phyloP scores from a whole-genome alignment of 768 basidiomycete species.

The Tulasnella sp. region DNA sequence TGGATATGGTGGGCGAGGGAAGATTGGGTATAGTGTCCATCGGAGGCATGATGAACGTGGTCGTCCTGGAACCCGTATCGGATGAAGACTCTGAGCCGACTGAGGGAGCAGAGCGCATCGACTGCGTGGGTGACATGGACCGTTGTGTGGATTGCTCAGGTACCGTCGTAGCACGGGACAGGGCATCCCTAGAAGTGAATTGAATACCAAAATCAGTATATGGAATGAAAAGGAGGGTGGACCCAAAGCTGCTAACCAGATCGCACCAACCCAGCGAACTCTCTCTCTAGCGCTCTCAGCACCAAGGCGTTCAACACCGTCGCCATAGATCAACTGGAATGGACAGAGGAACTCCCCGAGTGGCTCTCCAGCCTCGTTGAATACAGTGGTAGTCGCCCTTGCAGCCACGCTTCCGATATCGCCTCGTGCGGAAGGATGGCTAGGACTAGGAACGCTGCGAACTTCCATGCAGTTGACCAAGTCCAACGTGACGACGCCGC shows the following conservation, averaged over 20 bases:
- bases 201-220: background rate
- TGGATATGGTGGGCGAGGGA: constrained; percentile 8
- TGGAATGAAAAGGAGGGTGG: background rate
- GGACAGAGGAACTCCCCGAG: constrained; percentile 71
- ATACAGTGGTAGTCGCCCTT: constrained; percentile 34
- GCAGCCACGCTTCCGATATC: constrained; percentile 85
- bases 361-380: constrained; percentile 28
- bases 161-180: constrained; percentile 42
- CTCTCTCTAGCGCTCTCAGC: constrained; percentile 81
- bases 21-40: background rate
- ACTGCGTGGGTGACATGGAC: constrained; percentile 31
- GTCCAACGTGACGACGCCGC: constrained; percentile 79
- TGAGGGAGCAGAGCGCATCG: constrained; percentile 40
- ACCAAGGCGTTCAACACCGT: constrained; percentile 79
- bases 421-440: constrained; percentile 66
- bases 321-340: constrained; percentile 81
- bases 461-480: constrained; percentile 79
- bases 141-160: constrained; percentile 4
- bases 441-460: constrained; percentile 68
- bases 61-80: constrained; percentile 24
- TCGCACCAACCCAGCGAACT: constrained; percentile 82
- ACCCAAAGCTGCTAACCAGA: constrained; percentile 50
- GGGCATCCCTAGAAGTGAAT: constrained; percentile 50
- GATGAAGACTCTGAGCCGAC: constrained; percentile 55
- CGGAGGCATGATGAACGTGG: constrained; percentile 13